A percentile compares a stretch with the other conserved stretches of the same genome.
Conservation (phyloP, 2,329 filamentous ascomycete genomes). For the Sporothrix curviconia region DNA sequence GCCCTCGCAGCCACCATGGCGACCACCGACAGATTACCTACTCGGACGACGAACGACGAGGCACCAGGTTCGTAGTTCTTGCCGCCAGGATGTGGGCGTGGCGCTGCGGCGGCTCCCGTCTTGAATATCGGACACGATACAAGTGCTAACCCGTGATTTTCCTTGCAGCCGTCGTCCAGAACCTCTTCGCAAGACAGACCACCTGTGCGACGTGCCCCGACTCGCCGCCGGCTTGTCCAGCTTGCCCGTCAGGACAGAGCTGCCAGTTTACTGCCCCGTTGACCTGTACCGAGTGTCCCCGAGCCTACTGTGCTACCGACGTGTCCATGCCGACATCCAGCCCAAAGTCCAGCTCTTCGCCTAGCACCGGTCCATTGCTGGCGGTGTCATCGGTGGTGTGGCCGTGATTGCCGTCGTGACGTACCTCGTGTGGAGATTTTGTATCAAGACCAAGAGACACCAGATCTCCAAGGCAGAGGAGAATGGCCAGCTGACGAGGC, state of each 20-base stretch:
- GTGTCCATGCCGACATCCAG: slow-evolving; percentile 19
- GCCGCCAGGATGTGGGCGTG: neutral
- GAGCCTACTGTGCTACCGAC: slow-evolving; percentile 38
- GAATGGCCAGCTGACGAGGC: slow-evolving; percentile 48
- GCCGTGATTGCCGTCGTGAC: slow-evolving; percentile 65
- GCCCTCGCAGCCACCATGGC: neutral
- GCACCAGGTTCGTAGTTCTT: neutral
- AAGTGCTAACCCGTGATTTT: slow-evolving; percentile 31
- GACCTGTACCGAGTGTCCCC: slow-evolving; percentile 42
- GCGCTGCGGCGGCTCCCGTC: neutral
- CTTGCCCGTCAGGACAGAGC: slow-evolving; percentile 34
- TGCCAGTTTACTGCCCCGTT: slow-evolving; percentile 42
- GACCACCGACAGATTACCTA: neutral
- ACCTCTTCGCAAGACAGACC: slow-evolving; percentile 34
- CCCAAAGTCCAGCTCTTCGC: slow-evolving; percentile 34
- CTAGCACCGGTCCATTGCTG: slow-evolving; percentile 82
- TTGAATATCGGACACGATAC: neutral
- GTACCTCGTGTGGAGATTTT: slow-evolving; percentile 82
- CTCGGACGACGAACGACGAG: neutral
- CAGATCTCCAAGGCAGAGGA: slow-evolving; percentile 48
- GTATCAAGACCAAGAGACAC: slow-evolving; percentile 71
- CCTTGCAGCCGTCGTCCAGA: slow-evolving; percentile 18
- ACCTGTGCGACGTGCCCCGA: slow-evolving; percentile 43
- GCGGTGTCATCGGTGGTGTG: slow-evolving; percentile 82
- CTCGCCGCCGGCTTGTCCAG: slow-evolving; percentile 37